phyloP scores from a whole-genome alignment of 2,329 filamentous ascomycete species.

The Didymella pomorum region DNA sequence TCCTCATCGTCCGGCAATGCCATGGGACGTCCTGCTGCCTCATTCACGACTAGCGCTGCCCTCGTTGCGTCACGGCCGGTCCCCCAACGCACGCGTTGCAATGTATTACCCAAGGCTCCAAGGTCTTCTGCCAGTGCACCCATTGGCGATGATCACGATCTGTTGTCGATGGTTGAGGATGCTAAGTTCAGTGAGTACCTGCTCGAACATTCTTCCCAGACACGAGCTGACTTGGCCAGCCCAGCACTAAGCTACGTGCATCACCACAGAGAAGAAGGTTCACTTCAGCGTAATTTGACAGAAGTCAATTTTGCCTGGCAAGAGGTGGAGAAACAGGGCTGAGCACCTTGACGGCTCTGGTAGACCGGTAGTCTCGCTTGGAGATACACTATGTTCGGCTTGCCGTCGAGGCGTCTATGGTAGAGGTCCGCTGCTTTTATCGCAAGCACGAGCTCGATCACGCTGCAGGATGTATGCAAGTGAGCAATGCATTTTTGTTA shows the following conservation, averaged over 20 bases:
- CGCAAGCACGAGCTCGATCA: background rate
- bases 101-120: background rate
- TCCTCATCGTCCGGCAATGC: background rate
- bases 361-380: background rate
- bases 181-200: background rate
- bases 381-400: background rate
- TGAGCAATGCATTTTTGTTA: constrained; percentile 18
- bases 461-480: constrained; percentile 15
- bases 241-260: background rate
- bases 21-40: background rate
- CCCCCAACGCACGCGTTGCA: background rate
- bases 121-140: background rate
- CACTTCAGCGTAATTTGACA: background rate
- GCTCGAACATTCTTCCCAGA: background rate
- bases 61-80: background rate
- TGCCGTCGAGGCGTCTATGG: background rate
- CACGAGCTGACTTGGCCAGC: background rate
- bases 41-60: background rate
- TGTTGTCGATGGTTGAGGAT: background rate
- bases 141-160: background rate
- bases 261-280: background rate
- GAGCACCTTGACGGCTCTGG: background rate
- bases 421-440: background rate
- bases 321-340: background rate
- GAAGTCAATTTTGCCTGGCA: background rate